Percentiles rank a stretch among this genome's conserved stretches.
Conservation (phyloP, 1,284 basidiomycete genomes). For the Malassezia slooffiae region DNA sequence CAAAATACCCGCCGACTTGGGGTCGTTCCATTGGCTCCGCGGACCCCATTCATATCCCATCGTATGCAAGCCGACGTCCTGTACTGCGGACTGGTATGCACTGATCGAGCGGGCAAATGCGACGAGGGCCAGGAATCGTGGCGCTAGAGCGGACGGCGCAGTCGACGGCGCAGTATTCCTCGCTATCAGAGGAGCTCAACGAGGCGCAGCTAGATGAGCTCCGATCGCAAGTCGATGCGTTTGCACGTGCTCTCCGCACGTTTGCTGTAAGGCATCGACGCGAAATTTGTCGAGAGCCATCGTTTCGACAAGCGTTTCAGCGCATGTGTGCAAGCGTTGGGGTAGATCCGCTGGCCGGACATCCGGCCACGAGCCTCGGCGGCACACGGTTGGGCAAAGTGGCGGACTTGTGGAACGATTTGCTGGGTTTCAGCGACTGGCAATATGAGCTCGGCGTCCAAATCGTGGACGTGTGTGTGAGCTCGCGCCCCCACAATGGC, state of each 20-base stretch:
- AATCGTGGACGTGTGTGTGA: slow-evolving; percentile 89
- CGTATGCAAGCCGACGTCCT: too few relatives aligned
- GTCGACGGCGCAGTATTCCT: slow-evolving; percentile 55
- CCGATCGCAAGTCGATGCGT: slow-evolving; percentile 67
- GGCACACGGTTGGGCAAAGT: slow-evolving; percentile 50
- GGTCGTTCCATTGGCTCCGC: too few relatives aligned
- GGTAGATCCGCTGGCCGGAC: slow-evolving; percentile 70
- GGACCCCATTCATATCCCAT: too few relatives aligned
- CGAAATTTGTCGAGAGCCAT: slow-evolving; percentile 71
- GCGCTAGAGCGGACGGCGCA: slow-evolving; percentile 49
- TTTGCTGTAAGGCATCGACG: slow-evolving; percentile 76
- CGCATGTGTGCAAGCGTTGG: slow-evolving; percentile 91
- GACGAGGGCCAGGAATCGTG: slow-evolving; percentile 51
- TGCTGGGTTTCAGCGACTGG: slow-evolving; percentile 79
- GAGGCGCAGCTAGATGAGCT: slow-evolving; percentile 66
- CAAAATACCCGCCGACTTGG: too few relatives aligned
- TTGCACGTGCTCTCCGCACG: slow-evolving; percentile 64
- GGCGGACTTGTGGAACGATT: slow-evolving; percentile 70
- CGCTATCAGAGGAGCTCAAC: slow-evolving; percentile 68
- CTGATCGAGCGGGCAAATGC: too few relatives aligned
- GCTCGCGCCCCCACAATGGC: slow-evolving; percentile 74
- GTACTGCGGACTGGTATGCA: too few relatives aligned
- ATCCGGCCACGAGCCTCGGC: slow-evolving; percentile 4
- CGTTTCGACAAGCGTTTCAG: slow-evolving; percentile 82
- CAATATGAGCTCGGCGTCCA: slow-evolving; percentile 91